phyloP scores from a whole-genome alignment of 129 eudicot genomes.

The Artemisia argyi region DNA sequence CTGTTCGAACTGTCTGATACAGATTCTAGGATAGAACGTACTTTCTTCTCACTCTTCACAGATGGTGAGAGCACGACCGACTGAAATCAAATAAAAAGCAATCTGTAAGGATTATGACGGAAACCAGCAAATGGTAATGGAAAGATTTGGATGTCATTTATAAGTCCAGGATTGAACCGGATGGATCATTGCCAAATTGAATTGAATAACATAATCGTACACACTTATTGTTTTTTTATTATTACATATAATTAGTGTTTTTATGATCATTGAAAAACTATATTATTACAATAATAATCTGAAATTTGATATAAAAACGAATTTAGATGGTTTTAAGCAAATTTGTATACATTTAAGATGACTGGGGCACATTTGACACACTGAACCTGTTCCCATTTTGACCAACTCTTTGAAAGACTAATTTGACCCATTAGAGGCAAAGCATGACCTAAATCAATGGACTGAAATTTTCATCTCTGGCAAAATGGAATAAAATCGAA shows the following conservation, averaged over 20 bases:
- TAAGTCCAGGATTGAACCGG: neutral
- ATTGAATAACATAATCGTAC: neutral
- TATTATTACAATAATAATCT: too few species aligned
- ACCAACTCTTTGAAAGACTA: too few species aligned
- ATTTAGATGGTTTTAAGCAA: too few species aligned
- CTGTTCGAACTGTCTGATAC: constrained; percentile 70
- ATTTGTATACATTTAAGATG: too few species aligned
- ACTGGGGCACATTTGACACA: too few species aligned
- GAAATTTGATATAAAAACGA: too few species aligned
- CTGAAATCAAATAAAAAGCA: constrained; percentile 44
- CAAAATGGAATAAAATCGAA: neutral
- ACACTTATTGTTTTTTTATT: too few species aligned
- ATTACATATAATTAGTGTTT: too few species aligned
- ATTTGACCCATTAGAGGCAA: too few species aligned
- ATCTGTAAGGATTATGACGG: neutral
- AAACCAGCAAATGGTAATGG: constrained; percentile 9
- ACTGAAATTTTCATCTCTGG: neutral
- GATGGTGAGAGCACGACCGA: constrained; percentile 83
- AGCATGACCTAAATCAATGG: too few species aligned
- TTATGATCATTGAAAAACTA: too few species aligned
- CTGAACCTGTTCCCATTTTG: too few species aligned
- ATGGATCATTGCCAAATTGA: neutral
- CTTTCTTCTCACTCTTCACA: constrained; percentile 91
- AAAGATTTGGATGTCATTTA: neutral
- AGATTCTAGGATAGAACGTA: constrained; percentile 75